These are phyloP conservation scores for Phaeosphaeria sp. DNA, from an alignment of 2,329 filamentous ascomycete genomes.

Conservation along the genomic window DNA sequence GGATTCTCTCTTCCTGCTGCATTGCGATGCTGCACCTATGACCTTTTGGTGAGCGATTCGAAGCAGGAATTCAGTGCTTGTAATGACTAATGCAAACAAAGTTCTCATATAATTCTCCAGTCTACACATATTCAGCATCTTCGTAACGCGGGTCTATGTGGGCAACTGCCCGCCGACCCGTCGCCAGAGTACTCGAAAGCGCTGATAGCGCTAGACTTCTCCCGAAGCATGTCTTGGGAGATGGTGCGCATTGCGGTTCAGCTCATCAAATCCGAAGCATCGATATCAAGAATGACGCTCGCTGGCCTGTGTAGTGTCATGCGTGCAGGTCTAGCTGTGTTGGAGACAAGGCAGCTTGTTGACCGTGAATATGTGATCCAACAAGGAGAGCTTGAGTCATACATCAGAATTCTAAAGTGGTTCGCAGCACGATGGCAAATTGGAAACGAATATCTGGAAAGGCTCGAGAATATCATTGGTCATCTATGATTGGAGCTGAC, in stretches of 20 bases:
- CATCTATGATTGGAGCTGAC: not conserved
- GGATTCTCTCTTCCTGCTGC: slow-evolving; percentile 8
- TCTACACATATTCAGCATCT: slow-evolving; percentile 6
- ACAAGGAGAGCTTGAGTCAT: slow-evolving; percentile 1
- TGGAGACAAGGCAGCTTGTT: slow-evolving; percentile 9
- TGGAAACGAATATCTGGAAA: slow-evolving; percentile 2
- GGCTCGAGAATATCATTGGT: not conserved
- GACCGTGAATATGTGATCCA: slow-evolving; percentile 1
- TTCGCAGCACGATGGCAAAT: slow-evolving; percentile 8
- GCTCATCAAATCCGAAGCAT: slow-evolving; percentile 6
- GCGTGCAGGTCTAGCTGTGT: slow-evolving; percentile 17
- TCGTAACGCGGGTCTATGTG: not conserved
- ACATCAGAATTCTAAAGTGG: slow-evolving; percentile 2
- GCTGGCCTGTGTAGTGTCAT: slow-evolving; percentile 19
- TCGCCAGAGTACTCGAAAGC: slow-evolving; percentile 7
- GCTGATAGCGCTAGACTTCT: slow-evolving; percentile 13
- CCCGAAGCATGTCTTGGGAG: slow-evolving; percentile 22
- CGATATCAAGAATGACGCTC: slow-evolving; percentile 14
- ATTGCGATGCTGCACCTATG: slow-evolving; percentile 20
- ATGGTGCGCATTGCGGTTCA: slow-evolving; percentile 15
- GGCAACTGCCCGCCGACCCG: not conserved
- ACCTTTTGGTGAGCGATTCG: slow-evolving; percentile 11
- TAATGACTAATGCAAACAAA: not conserved
- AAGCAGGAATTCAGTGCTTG: not conserved
- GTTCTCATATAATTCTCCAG: slow-evolving; percentile 16